Conservation (phyloP, 1,284 basidiomycete genomes). For the Irpex sp. region DNA sequence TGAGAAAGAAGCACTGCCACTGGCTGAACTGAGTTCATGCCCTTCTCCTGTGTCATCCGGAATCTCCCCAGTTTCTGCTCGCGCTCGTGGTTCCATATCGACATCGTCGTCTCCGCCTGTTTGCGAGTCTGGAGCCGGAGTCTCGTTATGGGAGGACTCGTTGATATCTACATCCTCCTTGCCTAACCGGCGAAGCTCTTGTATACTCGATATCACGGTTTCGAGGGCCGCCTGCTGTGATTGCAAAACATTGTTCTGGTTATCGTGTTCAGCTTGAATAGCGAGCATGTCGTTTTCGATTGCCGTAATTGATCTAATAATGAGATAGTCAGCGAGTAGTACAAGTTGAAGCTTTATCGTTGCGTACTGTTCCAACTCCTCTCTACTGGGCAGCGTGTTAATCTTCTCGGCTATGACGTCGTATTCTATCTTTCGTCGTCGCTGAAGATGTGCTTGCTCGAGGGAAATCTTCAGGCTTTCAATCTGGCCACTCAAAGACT, state of each 20-base stretch:
- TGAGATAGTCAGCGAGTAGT: background rate
- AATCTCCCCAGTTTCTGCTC: constrained; percentile 12
- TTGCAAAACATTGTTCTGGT: constrained; percentile 60
- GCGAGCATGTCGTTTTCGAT: constrained; percentile 76
- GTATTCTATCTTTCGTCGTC: constrained; percentile 78
- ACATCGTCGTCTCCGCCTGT: constrained; percentile 21
- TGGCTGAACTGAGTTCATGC: constrained; percentile 20
- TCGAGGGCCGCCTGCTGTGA: constrained; percentile 67
- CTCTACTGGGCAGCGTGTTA: constrained; percentile 69
- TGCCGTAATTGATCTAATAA: constrained; percentile 55
- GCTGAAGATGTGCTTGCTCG: constrained; percentile 72
- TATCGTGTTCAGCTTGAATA: constrained; percentile 70
- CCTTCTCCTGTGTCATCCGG: constrained; percentile 1
- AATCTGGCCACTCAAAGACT: constrained; percentile 61
- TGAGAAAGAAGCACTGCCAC: constrained; percentile 34
- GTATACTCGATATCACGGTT: constrained; percentile 57
- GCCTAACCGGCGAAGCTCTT: constrained; percentile 58
- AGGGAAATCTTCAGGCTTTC: constrained; percentile 69
- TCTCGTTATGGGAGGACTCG: constrained; percentile 32
- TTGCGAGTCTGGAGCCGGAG: constrained; percentile 44
- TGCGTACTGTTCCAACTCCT: constrained; percentile 66
- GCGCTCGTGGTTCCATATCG: constrained; percentile 10
- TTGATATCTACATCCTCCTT: constrained; percentile 42
- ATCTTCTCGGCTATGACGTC: constrained; percentile 78
- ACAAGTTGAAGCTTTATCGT: background rate